A percentile compares a stretch with the other conserved stretches of the same genome.
These are phyloP conservation scores for Thinopyrum elongatum DNA, from an alignment of 176 grass and related monocot genomes.

Conservation along the genomic window DNA sequence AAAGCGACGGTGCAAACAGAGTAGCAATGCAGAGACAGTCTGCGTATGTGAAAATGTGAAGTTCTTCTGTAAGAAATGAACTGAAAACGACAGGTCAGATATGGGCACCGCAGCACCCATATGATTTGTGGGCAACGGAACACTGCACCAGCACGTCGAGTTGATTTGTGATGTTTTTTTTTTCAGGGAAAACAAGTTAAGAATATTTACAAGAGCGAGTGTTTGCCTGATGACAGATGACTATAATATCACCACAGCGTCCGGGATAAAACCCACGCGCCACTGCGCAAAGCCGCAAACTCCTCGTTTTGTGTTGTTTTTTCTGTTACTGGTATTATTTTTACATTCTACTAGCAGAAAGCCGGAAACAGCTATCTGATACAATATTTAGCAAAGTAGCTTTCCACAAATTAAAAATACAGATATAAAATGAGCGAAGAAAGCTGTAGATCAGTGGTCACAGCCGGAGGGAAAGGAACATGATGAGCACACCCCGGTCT, in stretches of 20 bases:
- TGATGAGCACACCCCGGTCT: constrained; percentile 28
- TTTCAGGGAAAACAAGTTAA: background rate
- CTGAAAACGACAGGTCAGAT: background rate
- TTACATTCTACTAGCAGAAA: constrained; percentile 16
- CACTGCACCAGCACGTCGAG: background rate
- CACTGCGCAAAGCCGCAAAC: background rate
- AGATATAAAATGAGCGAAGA: background rate
- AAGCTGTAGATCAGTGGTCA: constrained; percentile 30
- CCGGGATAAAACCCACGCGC: background rate
- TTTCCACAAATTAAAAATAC: constrained; percentile 16
- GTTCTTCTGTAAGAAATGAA: background rate
- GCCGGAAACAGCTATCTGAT: constrained; percentile 27
- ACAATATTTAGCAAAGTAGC: constrained; percentile 22
- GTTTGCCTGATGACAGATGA: background rate
- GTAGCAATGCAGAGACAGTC: background rate
- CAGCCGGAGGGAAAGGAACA: constrained; percentile 27
- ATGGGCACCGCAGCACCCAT: background rate
- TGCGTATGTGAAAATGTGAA: background rate
- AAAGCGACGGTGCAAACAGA: background rate
- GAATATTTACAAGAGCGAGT: background rate
- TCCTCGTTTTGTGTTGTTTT: constrained; percentile 1
- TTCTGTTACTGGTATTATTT: background rate
- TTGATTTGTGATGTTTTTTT: background rate
- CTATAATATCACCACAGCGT: background rate
- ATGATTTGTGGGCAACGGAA: background rate